Evolutionary conservation across 2,329 filamentous ascomycete genomes (phyloP).

Genomic region (Zasmidium cellare): DNA sequence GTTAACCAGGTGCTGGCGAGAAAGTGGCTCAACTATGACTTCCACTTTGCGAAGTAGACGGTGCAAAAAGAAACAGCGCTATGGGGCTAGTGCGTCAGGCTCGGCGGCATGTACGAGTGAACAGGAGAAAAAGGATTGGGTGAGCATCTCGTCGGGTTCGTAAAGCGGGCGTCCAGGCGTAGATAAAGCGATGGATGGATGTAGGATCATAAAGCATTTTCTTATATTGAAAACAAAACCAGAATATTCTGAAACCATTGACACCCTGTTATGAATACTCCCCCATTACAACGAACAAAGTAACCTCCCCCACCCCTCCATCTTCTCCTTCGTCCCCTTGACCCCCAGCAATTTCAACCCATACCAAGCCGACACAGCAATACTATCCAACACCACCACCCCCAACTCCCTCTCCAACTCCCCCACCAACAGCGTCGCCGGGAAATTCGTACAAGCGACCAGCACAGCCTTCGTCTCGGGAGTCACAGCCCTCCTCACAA

Average conservation of each 20-base stretch:
- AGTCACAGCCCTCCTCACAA: constrained; percentile 28
- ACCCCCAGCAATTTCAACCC: constrained; percentile 23
- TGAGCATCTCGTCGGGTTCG: background rate
- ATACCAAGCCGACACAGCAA: constrained; percentile 37
- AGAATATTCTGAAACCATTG: background rate
- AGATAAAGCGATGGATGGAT: background rate
- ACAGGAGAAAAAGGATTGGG: background rate
- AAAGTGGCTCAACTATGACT: constrained; percentile 95
- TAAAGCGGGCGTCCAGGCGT: background rate
- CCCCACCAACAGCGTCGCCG: constrained; percentile 30
- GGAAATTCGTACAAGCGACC: constrained; percentile 37
- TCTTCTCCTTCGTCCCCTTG: background rate
- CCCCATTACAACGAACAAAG: constrained; percentile 7
- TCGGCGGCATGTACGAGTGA: background rate
- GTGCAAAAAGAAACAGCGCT: background rate
- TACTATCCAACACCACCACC: constrained; percentile 35
- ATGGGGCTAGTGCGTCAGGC: background rate
- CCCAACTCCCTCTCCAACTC: constrained; percentile 33
- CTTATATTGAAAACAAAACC: background rate
- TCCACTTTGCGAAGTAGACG: constrained; percentile 93
- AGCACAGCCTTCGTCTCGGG: constrained; percentile 32
- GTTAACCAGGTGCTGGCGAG: constrained; percentile 76
- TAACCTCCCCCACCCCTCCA: constrained; percentile 21
- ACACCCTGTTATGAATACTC: background rate
- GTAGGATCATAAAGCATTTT: background rate